A percentile compares a stretch with the other conserved stretches of the same genome.
Evolutionary conservation across 805 yeast genomes (phyloP).

Genomic region (Starmerella kuoi): DNA sequence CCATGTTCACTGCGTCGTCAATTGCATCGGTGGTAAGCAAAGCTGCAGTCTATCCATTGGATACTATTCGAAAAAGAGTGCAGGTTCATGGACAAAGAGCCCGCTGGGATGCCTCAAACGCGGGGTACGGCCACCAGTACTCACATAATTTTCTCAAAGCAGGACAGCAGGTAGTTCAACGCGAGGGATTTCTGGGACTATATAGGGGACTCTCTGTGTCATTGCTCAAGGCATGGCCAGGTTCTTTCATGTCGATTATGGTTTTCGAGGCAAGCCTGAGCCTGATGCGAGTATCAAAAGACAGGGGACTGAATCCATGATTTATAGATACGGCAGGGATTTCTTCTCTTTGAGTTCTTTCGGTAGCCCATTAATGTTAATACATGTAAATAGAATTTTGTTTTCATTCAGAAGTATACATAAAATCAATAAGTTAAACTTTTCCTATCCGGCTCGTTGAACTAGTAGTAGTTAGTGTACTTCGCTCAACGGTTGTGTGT

Average conservation of each 20-base stretch:
- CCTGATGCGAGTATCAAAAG: constrained; percentile 13
- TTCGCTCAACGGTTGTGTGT: too few relatives aligned
- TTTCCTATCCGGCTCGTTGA: too few relatives aligned
- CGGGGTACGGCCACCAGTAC: constrained; percentile 21
- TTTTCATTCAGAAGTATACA: too few relatives aligned
- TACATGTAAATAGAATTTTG: too few relatives aligned
- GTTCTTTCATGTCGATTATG: constrained; percentile 49
- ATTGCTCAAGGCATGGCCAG: constrained; percentile 65
- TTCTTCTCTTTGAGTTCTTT: too few relatives aligned
- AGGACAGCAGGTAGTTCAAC: constrained; percentile 32
- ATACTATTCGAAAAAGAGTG: constrained; percentile 62
- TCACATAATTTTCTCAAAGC: constrained; percentile 23
- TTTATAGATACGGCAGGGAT: too few relatives aligned
- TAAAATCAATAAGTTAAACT: too few relatives aligned
- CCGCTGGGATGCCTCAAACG: constrained; percentile 3
- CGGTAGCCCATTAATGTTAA: too few relatives aligned
- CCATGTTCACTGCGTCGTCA: constrained; percentile 42
- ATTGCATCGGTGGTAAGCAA: constrained; percentile 69
- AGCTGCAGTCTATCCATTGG: constrained; percentile 69
- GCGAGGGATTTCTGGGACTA: constrained; percentile 55
- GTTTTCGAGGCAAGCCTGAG: constrained; percentile 40
- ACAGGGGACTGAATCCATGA: too few relatives aligned
- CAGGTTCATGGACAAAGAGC: constrained; percentile 43
- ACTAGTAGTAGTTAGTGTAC: too few relatives aligned
- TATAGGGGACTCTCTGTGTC: constrained; percentile 68